Conservation (phyloP, 371 early-diverging fungal species). For the Paramicrosporidium saccamoebae region DNA sequence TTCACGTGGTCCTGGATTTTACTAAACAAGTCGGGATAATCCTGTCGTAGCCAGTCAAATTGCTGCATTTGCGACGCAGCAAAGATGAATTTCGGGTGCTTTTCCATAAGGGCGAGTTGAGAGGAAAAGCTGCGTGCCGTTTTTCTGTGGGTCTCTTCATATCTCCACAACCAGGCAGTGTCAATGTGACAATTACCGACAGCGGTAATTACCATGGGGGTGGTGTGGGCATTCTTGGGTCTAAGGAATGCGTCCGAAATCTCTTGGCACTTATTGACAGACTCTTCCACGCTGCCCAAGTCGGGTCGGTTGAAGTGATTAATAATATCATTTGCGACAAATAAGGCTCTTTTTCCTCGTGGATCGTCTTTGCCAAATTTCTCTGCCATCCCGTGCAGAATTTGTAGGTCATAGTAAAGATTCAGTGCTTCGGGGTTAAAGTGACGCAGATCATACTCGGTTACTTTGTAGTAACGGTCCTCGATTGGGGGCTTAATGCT, state of each 20-base stretch:
- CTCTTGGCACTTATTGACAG: slow-evolving; percentile 14
- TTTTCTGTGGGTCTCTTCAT: slow-evolving; percentile 80
- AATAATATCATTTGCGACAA: slow-evolving; percentile 34
- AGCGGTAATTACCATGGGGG: slow-evolving; percentile 15
- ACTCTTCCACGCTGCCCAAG: too few species aligned
- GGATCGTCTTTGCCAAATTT: slow-evolving; percentile 25
- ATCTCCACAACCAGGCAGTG: slow-evolving; percentile 66
- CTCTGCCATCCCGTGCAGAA: slow-evolving; percentile 33
- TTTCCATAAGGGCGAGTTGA: slow-evolving; percentile 43
- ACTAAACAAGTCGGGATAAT: slow-evolving; percentile 48
- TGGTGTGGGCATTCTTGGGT: slow-evolving; percentile 11
- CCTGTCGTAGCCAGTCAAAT: slow-evolving; percentile 52
- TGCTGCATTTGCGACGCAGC: slow-evolving; percentile 81
- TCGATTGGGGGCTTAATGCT: slow-evolving; percentile 28
- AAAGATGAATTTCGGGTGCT: slow-evolving; percentile 55
- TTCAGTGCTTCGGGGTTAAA: slow-evolving; percentile 14
- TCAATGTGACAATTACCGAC: slow-evolving; percentile 53
- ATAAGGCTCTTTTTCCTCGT: slow-evolving; percentile 36
- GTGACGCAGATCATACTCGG: slow-evolving; percentile 1
- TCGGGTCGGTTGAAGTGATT: slow-evolving; percentile 22
- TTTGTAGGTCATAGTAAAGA: slow-evolving; percentile 35
- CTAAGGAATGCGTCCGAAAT: slow-evolving; percentile 22
- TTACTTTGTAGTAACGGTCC: slow-evolving; percentile 10
- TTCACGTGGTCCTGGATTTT: slow-evolving; percentile 26
- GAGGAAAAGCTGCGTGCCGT: slow-evolving; percentile 66